Conservation (phyloP, 78 protist species). For the Planoprotostelium fungivorum region DNA sequence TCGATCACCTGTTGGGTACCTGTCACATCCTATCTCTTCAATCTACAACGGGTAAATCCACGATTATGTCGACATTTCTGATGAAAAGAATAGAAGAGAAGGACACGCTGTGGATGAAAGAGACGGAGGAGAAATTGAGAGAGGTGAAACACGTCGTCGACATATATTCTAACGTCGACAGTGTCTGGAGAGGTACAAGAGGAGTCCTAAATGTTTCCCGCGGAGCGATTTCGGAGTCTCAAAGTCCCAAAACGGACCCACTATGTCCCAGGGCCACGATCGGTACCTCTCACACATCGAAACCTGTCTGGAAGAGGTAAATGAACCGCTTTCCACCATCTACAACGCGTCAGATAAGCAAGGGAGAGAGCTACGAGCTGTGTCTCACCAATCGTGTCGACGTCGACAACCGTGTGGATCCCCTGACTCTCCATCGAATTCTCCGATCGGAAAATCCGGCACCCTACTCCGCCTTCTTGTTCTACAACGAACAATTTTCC, state of each 20-base stretch:
- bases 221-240: not conserved
- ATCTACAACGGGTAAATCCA: not conserved
- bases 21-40: not conserved
- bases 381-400: conserved; percentile 61
- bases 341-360: not conserved
- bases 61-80: not conserved
- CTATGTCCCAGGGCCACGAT: not conserved
- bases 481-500: not conserved
- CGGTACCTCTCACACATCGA: not conserved
- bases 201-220: not conserved
- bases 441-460: conserved; percentile 59
- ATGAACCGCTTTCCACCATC: not conserved
- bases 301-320: not conserved
- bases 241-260: not conserved
- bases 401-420: not conserved
- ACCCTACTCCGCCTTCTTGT: conserved; percentile 49
- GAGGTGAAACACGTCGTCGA: not conserved
- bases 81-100: not conserved
- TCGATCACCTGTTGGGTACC: not conserved
- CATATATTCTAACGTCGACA: not conserved
- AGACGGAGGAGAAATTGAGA: not conserved
- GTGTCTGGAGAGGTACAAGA: not conserved
- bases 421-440: conserved; percentile 21
- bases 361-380: conserved; percentile 70
- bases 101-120: not conserved